Conservation (phyloP, 2,329 filamentous ascomycete genomes). For the Talaromyces sp. region DNA sequence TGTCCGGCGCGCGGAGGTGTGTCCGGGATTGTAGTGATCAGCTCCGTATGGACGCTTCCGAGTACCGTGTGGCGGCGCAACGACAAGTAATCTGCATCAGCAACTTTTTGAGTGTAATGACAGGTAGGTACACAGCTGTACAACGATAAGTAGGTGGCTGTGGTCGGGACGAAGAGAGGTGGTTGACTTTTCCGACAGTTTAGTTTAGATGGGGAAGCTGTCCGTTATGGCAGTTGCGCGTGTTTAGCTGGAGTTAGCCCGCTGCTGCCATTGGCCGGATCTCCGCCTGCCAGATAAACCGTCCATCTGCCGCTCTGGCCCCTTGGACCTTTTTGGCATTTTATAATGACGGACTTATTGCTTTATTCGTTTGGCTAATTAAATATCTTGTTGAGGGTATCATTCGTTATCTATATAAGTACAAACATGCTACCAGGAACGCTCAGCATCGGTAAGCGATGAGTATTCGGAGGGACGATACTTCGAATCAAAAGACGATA, state of each 20-base stretch:
- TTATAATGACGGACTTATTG: no score
- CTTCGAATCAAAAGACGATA: neutral
- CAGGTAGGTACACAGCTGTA: neutral
- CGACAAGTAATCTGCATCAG: neutral
- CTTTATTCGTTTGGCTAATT: neutral
- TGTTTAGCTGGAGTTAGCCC: conserved; percentile 3
- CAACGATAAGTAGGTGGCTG: neutral
- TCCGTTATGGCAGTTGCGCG: neutral
- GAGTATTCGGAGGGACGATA: conserved; percentile 7
- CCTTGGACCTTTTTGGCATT: neutral
- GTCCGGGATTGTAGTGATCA: conserved; percentile 2
- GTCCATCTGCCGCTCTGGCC: neutral
- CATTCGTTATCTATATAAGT: neutral
- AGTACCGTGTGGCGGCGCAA: neutral
- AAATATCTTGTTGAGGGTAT: neutral
- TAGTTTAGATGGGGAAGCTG: conserved; percentile 9
- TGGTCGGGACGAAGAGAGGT: neutral
- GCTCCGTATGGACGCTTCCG: neutral
- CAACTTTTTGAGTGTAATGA: neutral
- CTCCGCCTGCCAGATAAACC: neutral
- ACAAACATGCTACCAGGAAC: conserved; percentile 1
- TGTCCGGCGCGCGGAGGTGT: conserved; percentile 3
- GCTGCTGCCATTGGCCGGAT: neutral
- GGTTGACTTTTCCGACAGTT: conserved; percentile 9
- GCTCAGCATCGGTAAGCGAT: neutral